Evolutionary conservation across 805 yeast species (phyloP), one percentile per base, ranked within the genome.

Genomic region (Yarrowia sp.): DNA sequence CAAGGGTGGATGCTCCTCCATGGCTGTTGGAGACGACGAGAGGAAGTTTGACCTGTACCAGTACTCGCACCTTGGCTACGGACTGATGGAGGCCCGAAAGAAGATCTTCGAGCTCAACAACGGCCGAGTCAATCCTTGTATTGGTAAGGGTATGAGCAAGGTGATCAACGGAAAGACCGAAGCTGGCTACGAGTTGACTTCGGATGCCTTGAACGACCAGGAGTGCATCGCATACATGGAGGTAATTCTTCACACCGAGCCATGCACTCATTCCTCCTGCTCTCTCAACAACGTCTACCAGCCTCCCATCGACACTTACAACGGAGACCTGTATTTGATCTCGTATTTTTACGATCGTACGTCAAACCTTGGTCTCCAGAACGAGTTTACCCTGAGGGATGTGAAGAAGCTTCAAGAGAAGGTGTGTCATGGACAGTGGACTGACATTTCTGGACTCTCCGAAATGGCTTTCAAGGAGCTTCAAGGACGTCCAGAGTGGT

Each of bases 251-350:
- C 55, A 47, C 14, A 31, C 55, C 1, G 55, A 47, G 38, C 55
- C 55, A 4, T 47, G 55, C 78, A 72, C 77, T 1, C 72, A 78
- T 31, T 81, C 84, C 61, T 94, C 97, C 60, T 93, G 99, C 75
- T 88, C 97, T 1, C 92, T 93, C 81, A 90, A 92, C 71, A 98
- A 98, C 71, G 87, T 91, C 55, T 94, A 94, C 74, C 98, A 94
- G 77, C 99, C 99, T 12, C 87, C 96, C 5, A 78, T 93, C 68
- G 84, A 83, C 9, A 47, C 55, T 12, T 47, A 47, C 62, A 78
- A 78, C 62, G 74, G 83, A 25, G 97, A 93, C 70, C 80, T 93
- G 82, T 94, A 79, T 74, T 84, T 93, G 39, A 90, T 94, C 76
- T 92, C 97, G 7, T 94, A 84, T 79, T 93, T 93, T 76, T 94